Evolutionary conservation across 179 eudicot genomes (phyloP).

Genomic region (Camellia oleifera): DNA sequence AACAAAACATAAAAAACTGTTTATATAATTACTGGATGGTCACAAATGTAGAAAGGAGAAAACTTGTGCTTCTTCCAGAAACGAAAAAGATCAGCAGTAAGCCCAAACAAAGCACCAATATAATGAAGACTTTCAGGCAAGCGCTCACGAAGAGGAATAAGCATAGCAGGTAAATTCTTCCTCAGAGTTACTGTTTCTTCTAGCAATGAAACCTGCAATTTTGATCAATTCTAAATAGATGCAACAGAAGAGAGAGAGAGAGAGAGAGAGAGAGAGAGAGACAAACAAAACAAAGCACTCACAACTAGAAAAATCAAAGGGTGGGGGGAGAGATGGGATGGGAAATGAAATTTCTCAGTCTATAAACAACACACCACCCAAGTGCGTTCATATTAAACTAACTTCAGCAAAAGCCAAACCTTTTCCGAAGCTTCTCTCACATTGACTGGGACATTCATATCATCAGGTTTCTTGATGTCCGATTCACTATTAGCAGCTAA

Average conservation of each 20-base stretch:
- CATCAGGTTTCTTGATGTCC: constrained; percentile 27
- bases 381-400: background rate
- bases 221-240: background rate
- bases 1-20: background rate
- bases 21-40: constrained; percentile 50
- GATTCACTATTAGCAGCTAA: constrained; percentile 54
- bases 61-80: constrained; percentile 91
- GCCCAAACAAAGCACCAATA: constrained; percentile 91
- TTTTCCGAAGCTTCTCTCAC: constrained; percentile 64
- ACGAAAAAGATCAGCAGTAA: constrained; percentile 81
- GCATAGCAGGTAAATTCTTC: constrained; percentile 78
- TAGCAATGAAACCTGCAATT: constrained; percentile 70
- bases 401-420: constrained; percentile 32
- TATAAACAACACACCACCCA: background rate
- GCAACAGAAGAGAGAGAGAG: background rate
- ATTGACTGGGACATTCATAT: background rate
- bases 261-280: background rate
- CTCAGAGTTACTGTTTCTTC: constrained; percentile 77
- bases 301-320: background rate
- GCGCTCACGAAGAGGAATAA: constrained; percentile 73
- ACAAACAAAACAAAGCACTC: too few relatives aligned
- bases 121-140: constrained; percentile 84
- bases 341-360: background rate
- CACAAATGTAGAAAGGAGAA: constrained; percentile 79
- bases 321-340: background rate